phyloP scores from a whole-genome alignment of 768 basidiomycete genomes.

The Brasilioporus rufonigricans region DNA sequence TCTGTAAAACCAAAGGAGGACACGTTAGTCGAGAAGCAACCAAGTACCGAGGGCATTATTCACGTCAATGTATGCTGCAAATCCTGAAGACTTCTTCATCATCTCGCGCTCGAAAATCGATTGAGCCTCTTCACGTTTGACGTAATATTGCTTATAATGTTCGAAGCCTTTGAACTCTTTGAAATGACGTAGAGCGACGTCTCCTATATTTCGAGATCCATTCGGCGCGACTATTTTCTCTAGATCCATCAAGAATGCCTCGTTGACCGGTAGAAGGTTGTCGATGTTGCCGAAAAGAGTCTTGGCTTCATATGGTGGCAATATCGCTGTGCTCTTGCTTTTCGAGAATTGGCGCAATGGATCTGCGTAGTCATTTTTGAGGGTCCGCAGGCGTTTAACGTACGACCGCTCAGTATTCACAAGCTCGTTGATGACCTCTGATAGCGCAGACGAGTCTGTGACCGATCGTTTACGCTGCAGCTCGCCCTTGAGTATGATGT shows the following conservation, averaged over 20 bases:
- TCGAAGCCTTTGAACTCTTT: conserved; percentile 83
- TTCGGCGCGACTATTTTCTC: conserved; percentile 73
- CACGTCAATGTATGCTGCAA: conserved; percentile 86
- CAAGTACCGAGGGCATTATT: conserved; percentile 29
- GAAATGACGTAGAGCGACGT: conserved; percentile 85
- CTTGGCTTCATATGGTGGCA: conserved; percentile 88
- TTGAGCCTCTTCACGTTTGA: conserved; percentile 92
- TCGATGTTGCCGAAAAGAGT: conserved; percentile 94
- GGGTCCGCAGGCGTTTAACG: conserved; percentile 73
- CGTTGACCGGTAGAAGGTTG: conserved; percentile 83
- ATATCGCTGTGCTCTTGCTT: conserved; percentile 81
- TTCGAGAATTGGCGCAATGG: conserved; percentile 85
- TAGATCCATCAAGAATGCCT: conserved; percentile 78
- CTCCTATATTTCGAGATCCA: conserved; percentile 64
- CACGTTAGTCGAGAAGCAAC: conserved; percentile 9
- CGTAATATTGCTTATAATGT: conserved; percentile 87
- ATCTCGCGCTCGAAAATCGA: conserved; percentile 81
- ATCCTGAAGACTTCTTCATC: conserved; percentile 75
- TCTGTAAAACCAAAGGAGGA: conserved; percentile 40
- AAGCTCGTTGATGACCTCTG: conserved; percentile 80
- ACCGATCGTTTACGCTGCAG: conserved; percentile 51
- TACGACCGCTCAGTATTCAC: conserved; percentile 89
- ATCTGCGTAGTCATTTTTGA: conserved; percentile 89
- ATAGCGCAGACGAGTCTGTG: conserved; percentile 63
- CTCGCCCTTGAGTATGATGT: conserved; percentile 21